Conservation (phyloP, 768 basidiomycete genomes). For the Saitozyma sp. region DNA sequence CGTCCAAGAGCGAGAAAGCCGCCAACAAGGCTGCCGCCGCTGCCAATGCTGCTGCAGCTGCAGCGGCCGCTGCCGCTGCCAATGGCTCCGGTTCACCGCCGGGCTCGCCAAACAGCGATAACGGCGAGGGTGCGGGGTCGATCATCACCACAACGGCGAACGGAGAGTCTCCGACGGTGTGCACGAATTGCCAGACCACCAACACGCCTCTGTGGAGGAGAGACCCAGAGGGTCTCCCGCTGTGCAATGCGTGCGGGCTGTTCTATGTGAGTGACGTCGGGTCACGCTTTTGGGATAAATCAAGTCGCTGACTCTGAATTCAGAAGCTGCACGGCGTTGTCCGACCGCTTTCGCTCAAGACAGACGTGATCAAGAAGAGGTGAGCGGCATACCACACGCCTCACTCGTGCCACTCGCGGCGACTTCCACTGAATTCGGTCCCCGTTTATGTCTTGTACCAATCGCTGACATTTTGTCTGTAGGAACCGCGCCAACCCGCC, state of each 20-base stretch:
- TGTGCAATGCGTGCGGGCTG: conserved; percentile 76
- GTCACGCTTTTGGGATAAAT: neutral
- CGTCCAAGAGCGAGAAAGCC: neutral
- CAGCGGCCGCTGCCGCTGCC: neutral
- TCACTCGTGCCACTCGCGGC: neutral
- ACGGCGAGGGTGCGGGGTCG: conserved; percentile 59
- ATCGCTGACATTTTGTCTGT: neutral
- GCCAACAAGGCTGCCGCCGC: conserved; percentile 5
- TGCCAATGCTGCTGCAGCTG: neutral
- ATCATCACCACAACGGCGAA: conserved; percentile 23
- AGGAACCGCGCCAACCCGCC: conserved; percentile 27
- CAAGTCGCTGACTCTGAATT: neutral
- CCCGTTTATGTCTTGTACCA: neutral
- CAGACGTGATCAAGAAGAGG: conserved; percentile 92
- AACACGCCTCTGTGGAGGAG: conserved; percentile 68
- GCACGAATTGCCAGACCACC: conserved; percentile 92
- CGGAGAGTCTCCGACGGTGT: conserved; percentile 67
- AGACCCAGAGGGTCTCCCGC: conserved; percentile 56
- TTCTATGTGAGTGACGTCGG: conserved; percentile 70
- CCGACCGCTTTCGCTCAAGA: conserved; percentile 89
- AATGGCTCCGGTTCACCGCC: conserved; percentile 8
- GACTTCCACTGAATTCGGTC: neutral
- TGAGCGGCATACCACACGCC: conserved; percentile 15
- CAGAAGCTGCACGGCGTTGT: conserved; percentile 96
- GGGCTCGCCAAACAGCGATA: conserved; percentile 27